Base-by-base conservation (phyloP, 202 grass and related monocot species). In the Alloteropsis angusta region DNA sequence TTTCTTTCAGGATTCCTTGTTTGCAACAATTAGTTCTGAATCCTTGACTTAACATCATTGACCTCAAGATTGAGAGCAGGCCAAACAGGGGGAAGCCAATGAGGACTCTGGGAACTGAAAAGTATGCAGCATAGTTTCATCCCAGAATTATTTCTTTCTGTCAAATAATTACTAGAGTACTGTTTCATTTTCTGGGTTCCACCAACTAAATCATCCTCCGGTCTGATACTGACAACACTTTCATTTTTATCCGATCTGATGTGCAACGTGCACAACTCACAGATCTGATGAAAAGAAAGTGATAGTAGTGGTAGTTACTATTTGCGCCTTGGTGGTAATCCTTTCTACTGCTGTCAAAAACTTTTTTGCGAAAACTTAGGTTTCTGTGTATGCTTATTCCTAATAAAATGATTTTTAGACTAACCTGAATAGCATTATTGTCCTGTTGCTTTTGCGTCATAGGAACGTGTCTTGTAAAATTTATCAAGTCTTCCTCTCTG, bases 1-100 rank as follows among this genome's bases (percentile, higher is more conserved):
- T 23, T 70, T 50, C 3, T 48, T 59, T 16, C 4, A 58, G 16
- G 28, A 79, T 35, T 48, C 49, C 22, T 26, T 42, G 32, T 78
- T 68, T 60, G 23, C n/a, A 44, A 49, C 17, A 71, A 79, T 26
- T 70, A 28, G 26, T 62, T 66, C 49, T 69, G 37, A 17, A 52
- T 32, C 42, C 12, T 79, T 71, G 43, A 37, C 16, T 67, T 66
- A 60, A 3, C 15, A 26, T 70, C 67, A 9, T 7, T 25, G 6
- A 46, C 68, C 30, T 74, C 22, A 77, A 93, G 91, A 81, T 90
- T 66, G 91, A 90, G 65, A 90, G 88, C 75, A 84, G 71, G 46
- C 91, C 91, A 60, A 77, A 87, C 28, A 86, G 62, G 57, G 60
- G 74, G 5, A 74, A 75, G 8, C 91, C 91, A 72, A 58, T 93